These are phyloP conservation scores for Pseudevernia furfuracea DNA, from an alignment of 495 filamentous ascomycete genomes.

Conservation along the genomic window DNA sequence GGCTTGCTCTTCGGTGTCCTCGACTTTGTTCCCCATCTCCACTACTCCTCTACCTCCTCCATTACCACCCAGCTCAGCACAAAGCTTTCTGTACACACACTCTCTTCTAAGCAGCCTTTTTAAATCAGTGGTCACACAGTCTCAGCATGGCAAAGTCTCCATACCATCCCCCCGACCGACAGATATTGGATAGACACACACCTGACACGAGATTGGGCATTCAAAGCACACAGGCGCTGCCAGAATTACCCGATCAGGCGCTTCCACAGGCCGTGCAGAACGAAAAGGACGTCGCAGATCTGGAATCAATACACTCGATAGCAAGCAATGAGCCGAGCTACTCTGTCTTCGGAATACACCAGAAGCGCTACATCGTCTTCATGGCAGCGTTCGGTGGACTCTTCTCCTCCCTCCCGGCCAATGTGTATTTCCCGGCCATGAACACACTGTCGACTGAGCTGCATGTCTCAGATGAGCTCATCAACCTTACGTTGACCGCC, in stretches of 20 bases:
- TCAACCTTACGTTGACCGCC: conserved; percentile 42
- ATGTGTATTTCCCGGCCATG: conserved; percentile 41
- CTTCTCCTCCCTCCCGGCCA: conserved; percentile 40
- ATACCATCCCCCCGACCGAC: neutral
- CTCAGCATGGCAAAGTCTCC: neutral
- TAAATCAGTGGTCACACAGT: neutral
- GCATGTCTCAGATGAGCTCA: conserved; percentile 33
- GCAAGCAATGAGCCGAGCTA: conserved; percentile 5
- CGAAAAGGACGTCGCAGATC: neutral
- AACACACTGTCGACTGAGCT: conserved; percentile 33
- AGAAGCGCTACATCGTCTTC: conserved; percentile 30
- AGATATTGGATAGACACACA: neutral
- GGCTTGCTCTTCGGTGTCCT: neutral
- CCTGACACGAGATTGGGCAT: neutral
- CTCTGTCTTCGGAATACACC: conserved; percentile 25
- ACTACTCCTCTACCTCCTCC: neutral
- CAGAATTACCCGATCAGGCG: neutral
- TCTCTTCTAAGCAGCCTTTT: neutral
- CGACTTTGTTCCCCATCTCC: neutral
- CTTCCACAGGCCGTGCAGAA: neutral
- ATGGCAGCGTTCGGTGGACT: conserved; percentile 29
- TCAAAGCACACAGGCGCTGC: neutral
- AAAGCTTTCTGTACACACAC: neutral
- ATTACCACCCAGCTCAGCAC: neutral
- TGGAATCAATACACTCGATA: neutral